Base-by-base conservation (phyloP, 2,329 filamentous ascomycete species). In the Colletotrichum paranaense region DNA sequence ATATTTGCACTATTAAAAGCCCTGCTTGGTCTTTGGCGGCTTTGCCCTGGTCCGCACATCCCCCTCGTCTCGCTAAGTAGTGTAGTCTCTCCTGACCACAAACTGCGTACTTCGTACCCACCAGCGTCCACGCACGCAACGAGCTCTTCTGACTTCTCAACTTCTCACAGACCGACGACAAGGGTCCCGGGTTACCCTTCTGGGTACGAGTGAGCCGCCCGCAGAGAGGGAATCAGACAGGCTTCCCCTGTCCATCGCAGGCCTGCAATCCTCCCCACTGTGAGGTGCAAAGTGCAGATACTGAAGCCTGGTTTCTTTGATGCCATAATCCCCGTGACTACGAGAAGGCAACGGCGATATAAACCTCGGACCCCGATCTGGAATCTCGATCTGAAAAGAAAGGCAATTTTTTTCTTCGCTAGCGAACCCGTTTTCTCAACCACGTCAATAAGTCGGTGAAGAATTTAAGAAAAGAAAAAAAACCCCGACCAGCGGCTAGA, bases 371-470 rank as follows among this genome's bases (percentile, higher is more conserved):
- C 63, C 57, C 57, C 62, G 72, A 74, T 74, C 62, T 70, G 12
- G 59, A 70, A 70, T 73, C 71, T 73, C 67, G 71, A 73, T 66
- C 67, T 42, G 60, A 24, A 35, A 22, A 28, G 32, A 12, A n/a
- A 46, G 16, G 16, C 53, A 26, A 5, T 49, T 49, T 49, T 58
- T 55, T 55, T 11, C 14, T 4, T 22, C 60, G 60, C 62, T 66
- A 65, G 71, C 52, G 57, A 66, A 57, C 42, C 46, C 68, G 59
- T 72, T 49, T 68, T 58, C 42, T 62, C 49, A 28, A 46, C 56
- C 62, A 72, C 57, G 68, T 64, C 72, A 72, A 68, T 58, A 46
- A 74, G 72, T 74, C 72, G 68, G 72, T 74, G 72, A 72, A 63
- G 68, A 60, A 26, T 35, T 12, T 2, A 35, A 35, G 11, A 42